Base-by-base conservation (phyloP, 129 eudicot genomes). In the Flaveria linearis region DNA sequence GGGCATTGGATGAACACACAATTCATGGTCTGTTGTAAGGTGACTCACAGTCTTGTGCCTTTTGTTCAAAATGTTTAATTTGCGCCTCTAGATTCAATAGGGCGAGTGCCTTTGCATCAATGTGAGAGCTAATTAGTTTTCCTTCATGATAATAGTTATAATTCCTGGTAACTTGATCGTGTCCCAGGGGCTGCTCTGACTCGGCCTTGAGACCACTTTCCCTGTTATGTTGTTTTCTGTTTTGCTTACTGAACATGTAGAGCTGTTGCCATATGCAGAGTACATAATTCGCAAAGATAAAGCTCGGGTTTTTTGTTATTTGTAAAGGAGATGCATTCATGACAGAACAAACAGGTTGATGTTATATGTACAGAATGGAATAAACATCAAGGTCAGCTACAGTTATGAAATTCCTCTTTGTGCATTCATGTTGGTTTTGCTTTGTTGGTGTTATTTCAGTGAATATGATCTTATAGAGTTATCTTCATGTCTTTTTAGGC, bases 191-290 rank as follows among this genome's bases (percentile, higher is more conserved):
- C 5, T 36, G 41, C 17, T 12, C 1, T 3, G 4, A 43, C 49
- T 43, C 2, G 7, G 7, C 3, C 16, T 55, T n/a, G 39, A 17
- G 22, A 17, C 20, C 42, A 16, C 55, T 39, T 47, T 26, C 1
- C 73, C 1, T 55, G 15, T 68, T 10, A 9, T 46, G 2, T 5
- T 7, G 39, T 51, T 50, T 52, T 10, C 50, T 13, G 12, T 42
- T 65, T 69, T 20, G 22, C 55, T 43, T 69, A 30, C 33, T 69
- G 47, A 57, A 56, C 51, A 69, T 18, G 46, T 78, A 18, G 18
- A 28, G 30, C 43, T 60, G 45, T 70, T 57, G 53, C 12, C 28
- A 25, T 78, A 47, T 71, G 72, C 72, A 78, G 64, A 78, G 71
- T 45, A 55, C 79, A 12, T 9, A 4, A 43, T 41, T 23, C n/a